Evolutionary conservation across 805 yeast species (phyloP).

Genomic region (Metschnikowia peoriensis): DNA sequence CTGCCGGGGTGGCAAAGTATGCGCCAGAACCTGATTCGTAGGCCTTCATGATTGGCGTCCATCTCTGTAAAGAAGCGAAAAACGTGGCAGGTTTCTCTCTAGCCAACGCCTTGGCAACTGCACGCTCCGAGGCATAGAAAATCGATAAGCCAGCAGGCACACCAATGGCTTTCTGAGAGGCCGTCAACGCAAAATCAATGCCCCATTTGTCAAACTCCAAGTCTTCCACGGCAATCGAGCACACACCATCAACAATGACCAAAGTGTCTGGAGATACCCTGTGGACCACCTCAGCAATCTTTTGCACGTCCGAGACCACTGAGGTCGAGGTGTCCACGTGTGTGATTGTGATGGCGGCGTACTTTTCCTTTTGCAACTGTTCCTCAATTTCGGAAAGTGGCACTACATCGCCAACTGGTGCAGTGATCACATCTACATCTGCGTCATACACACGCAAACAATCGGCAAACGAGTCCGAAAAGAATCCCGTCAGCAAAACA

Average conservation of each 20-base stretch:
- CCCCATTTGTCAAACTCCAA: slow-evolving; percentile 88
- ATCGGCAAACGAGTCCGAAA: slow-evolving; percentile 80
- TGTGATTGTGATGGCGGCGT: slow-evolving; percentile 76
- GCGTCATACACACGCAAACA: slow-evolving; percentile 71
- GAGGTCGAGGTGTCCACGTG: slow-evolving; percentile 98
- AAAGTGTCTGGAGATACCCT: slow-evolving; percentile 73
- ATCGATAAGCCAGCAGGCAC: slow-evolving; percentile 91
- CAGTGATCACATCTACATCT: slow-evolving; percentile 69
- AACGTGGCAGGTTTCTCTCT: slow-evolving; percentile 50
- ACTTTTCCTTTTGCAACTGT: slow-evolving; percentile 51
- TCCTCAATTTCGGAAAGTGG: slow-evolving; percentile 54
- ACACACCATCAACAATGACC: slow-evolving; percentile 89
- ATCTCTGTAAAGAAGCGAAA: slow-evolving; percentile 72
- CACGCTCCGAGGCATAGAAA: slow-evolving; percentile 72
- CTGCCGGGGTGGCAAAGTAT: slow-evolving; percentile 97
- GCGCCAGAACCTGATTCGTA: slow-evolving; percentile 78
- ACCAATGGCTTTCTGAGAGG: slow-evolving; percentile 94
- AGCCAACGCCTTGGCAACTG: slow-evolving; percentile 56
- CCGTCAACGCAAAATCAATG: slow-evolving; percentile 82
- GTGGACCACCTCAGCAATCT: slow-evolving; percentile 60
- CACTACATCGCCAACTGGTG: slow-evolving; percentile 72
- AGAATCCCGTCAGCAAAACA: slow-evolving; percentile 87
- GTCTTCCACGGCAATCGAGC: slow-evolving; percentile 88
- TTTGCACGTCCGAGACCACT: slow-evolving; percentile 72
- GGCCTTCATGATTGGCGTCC: slow-evolving; percentile 87